Evolutionary conservation across 2,329 filamentous ascomycete species (phyloP), one percentile per base, ranked within the genome.

Genomic region (Thielaviopsis populi): DNA sequence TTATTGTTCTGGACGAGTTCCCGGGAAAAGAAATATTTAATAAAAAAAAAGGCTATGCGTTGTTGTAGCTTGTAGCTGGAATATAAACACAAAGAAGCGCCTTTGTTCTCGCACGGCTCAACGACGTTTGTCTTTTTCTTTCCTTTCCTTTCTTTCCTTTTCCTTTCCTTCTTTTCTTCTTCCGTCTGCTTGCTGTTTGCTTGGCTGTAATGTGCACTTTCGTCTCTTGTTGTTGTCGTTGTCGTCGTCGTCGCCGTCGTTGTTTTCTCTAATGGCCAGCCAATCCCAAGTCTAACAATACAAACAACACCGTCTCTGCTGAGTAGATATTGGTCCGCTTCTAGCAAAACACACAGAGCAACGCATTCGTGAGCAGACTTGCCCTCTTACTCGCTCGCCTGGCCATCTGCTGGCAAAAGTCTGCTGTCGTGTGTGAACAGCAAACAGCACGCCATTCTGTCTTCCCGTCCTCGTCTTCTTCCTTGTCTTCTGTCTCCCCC

Each of bases 81-180:
- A 56, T 56, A 56, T 56, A 56, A 56, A 56, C 53, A 56, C 53
- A 37, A 37, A 30, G 53, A 30, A 17, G 24, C 53, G 53, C 53
- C 53, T 37, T 30, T 56, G 53, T 56, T 56, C 27, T 37, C 53
- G 53, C 53, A 37, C 53, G 53, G 58, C 33, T 60, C 43, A 17
- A 33, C 58, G 58, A 43, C 19, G 19, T 24, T 24, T 60, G 56
- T 8, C 33, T 54, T 40, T 27, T 59, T 64, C 22, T 59, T 37
- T 59, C 37, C 24, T 50, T 10, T 40, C 60, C n/a, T 37, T 40
- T 62, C 41, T 37, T 61, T 13, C n/a, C 30, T 41, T 7, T 15
- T 40, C 24, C 19, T 11, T 27, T 60, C 17, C 37, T 27, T 33
- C 30, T 37, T 56, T 5, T n/a, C 42, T 41, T 10, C 19, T 17